Evolutionary conservation across 163 green algal species (phyloP).

Genomic region (Scenedesmus sp.): DNA sequence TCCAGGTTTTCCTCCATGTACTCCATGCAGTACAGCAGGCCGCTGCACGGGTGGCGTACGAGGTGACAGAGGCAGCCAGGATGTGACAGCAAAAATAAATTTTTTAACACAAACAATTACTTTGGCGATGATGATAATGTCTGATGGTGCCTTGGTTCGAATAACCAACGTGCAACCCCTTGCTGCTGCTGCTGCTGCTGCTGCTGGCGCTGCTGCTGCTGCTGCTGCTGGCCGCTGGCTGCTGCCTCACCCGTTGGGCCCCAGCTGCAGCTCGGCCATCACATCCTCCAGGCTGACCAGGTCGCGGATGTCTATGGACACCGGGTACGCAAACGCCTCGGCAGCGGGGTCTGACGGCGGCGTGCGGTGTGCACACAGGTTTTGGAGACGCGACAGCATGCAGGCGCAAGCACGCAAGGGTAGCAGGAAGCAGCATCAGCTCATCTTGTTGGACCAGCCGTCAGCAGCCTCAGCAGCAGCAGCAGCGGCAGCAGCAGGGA

Average conservation of each 20-base stretch:
- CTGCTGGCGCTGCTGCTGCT: not conserved
- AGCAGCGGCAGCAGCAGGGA: not conserved
- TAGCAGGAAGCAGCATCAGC: no score
- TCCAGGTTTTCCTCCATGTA: slow-evolving; percentile 97
- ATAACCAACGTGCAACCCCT: no score
- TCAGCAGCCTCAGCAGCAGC: no score
- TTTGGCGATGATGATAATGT: not conserved
- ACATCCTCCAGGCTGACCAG: slow-evolving; percentile 97
- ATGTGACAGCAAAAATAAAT: no score
- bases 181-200: slow-evolving; percentile 4
- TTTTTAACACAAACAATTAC: no score
- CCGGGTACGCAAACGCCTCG: slow-evolving; percentile 95
- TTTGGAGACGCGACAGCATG: no score
- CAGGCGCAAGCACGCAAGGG: no score
- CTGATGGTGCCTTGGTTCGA: no score
- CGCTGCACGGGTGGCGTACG: no score
- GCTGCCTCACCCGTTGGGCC: slow-evolving; percentile 94
- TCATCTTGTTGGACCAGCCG: no score
- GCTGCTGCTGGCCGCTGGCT: not conserved
- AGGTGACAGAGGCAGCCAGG: no score
- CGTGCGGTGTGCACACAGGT: no score
- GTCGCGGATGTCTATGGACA: slow-evolving; percentile 95
- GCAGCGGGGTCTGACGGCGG: slow-evolving; percentile 94
- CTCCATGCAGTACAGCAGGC: slow-evolving; percentile 99
- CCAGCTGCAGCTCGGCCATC: slow-evolving; percentile 96